Evolutionary conservation across 768 basidiomycete species (phyloP).

Genomic region (Lyophyllum decastes): DNA sequence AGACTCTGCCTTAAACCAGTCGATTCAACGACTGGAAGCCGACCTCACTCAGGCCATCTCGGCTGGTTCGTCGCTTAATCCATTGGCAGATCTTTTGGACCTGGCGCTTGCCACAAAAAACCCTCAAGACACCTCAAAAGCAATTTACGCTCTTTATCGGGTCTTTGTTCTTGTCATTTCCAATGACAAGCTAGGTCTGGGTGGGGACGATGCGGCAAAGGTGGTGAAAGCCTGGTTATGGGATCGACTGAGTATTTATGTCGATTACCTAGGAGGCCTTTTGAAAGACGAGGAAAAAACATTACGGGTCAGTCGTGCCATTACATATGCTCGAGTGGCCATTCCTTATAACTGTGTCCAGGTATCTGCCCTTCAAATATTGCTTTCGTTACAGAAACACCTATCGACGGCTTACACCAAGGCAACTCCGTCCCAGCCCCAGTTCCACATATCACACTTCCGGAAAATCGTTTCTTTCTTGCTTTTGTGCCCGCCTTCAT

Average conservation of each 20-base stretch:
- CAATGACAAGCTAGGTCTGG: constrained; percentile 51
- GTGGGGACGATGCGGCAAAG: constrained; percentile 56
- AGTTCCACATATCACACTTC: constrained; percentile 71
- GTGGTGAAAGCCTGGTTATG: constrained; percentile 80
- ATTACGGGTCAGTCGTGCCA: constrained; percentile 58
- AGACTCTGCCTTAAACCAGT: constrained; percentile 20
- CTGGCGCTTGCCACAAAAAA: constrained; percentile 49
- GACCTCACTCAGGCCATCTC: constrained; percentile 54
- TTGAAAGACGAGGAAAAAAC: constrained; percentile 77
- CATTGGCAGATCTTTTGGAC: constrained; percentile 71
- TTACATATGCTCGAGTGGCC: background rate
- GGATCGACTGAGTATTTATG: constrained; percentile 72
- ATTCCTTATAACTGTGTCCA: constrained; percentile 25
- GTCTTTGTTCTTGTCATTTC: constrained; percentile 20
- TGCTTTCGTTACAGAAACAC: constrained; percentile 76
- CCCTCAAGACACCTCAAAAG: constrained; percentile 65
- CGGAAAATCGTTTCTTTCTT: constrained; percentile 61
- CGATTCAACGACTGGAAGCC: constrained; percentile 46
- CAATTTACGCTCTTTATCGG: constrained; percentile 81
- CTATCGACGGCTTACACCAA: constrained; percentile 67
- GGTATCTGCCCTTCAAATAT: constrained; percentile 72
- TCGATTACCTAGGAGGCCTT: constrained; percentile 66
- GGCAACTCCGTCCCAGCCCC: constrained; percentile 47
- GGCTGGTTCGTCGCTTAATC: constrained; percentile 68
- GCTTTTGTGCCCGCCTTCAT: constrained; percentile 60